These are phyloP conservation scores for Leishmania gerbilli DNA, from an alignment of 208 protist genomes.

Conservation along the genomic window DNA sequence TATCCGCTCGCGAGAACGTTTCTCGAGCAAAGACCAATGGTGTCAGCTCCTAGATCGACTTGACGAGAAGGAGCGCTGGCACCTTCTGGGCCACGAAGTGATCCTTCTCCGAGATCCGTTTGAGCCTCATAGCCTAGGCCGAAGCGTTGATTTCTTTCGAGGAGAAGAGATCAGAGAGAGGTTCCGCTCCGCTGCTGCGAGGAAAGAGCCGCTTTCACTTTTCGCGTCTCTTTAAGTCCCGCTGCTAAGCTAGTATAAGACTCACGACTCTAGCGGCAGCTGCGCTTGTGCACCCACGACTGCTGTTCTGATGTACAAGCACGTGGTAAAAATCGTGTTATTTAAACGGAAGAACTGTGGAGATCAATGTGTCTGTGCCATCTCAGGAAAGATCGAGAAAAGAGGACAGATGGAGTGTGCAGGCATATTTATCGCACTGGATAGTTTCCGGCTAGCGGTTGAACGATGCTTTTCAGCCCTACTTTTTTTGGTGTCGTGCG, in stretches of 20 bases:
- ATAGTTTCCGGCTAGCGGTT: background rate
- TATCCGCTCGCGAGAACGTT: conserved; percentile 45
- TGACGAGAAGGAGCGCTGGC: conserved; percentile 49
- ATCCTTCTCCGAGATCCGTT: conserved; percentile 76
- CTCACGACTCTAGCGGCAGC: background rate
- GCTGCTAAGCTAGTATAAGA: background rate
- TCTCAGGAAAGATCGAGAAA: background rate
- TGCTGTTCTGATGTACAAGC: background rate
- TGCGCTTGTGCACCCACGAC: background rate
- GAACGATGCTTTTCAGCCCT: background rate
- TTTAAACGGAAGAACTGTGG: background rate
- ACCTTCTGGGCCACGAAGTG: conserved; percentile 70
- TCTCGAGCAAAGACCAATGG: conserved; percentile 65
- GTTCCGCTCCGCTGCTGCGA: conserved; percentile 50
- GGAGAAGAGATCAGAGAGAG: conserved; percentile 68
- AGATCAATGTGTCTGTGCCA: too few species aligned
- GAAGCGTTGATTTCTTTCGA: conserved; percentile 84
- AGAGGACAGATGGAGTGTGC: too few species aligned
- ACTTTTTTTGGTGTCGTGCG: background rate
- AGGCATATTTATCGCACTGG: background rate
- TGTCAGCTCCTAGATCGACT: conserved; percentile 31
- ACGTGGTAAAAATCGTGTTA: background rate
- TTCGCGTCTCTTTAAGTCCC: background rate
- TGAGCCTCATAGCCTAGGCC: conserved; percentile 72
- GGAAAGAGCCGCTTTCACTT: conserved; percentile 35